These are phyloP conservation scores for Moesziomyces parantarcticus DNA, from an alignment of 1,284 basidiomycete species.

Conservation along the genomic window DNA sequence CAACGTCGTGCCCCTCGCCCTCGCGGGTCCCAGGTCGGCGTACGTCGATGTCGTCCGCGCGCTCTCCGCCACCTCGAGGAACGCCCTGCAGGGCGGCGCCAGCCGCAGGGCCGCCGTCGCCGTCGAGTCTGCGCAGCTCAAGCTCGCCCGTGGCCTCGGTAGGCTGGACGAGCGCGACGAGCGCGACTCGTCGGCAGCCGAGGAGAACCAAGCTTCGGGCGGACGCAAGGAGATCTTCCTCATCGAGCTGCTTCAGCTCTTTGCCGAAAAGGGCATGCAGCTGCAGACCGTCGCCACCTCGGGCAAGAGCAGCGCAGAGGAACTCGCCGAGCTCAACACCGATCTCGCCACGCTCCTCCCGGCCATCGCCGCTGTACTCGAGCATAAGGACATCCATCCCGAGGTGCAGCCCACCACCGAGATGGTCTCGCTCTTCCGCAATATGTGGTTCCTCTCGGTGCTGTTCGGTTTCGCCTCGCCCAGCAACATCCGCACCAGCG, in stretches of 20 bases:
- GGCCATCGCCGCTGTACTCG: conserved; percentile 88
- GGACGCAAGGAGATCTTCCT: conserved; percentile 73
- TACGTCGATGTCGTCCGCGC: conserved; percentile 86
- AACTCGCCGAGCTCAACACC: conserved; percentile 55
- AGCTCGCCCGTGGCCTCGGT: conserved; percentile 52
- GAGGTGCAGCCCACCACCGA: conserved; percentile 74
- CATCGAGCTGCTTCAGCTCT: conserved; percentile 84
- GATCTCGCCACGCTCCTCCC: conserved; percentile 74
- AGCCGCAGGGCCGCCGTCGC: conserved; percentile 63
- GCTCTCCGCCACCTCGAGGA: conserved; percentile 86
- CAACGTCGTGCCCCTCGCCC: conserved; percentile 88
- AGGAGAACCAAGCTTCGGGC: conserved; percentile 79
- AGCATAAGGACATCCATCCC: conserved; percentile 79
- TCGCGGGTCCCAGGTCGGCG: conserved; percentile 79
- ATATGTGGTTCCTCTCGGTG: conserved; percentile 92
- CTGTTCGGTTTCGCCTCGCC: conserved; percentile 76
- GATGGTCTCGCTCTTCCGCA: conserved; percentile 85
- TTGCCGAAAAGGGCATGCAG: conserved; percentile 89
- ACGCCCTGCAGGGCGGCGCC: conserved; percentile 69
- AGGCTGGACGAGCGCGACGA: conserved; percentile 44
- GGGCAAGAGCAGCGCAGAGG: conserved; percentile 52
- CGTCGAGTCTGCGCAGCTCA: conserved; percentile 56
- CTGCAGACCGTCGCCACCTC: conserved; percentile 82
- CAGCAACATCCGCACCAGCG: conserved; percentile 22
- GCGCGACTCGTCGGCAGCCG: conserved; percentile 74